These are phyloP conservation scores for Forsythia suspensa DNA, from an alignment of 257 asterid genomes.

Conservation along the genomic window DNA sequence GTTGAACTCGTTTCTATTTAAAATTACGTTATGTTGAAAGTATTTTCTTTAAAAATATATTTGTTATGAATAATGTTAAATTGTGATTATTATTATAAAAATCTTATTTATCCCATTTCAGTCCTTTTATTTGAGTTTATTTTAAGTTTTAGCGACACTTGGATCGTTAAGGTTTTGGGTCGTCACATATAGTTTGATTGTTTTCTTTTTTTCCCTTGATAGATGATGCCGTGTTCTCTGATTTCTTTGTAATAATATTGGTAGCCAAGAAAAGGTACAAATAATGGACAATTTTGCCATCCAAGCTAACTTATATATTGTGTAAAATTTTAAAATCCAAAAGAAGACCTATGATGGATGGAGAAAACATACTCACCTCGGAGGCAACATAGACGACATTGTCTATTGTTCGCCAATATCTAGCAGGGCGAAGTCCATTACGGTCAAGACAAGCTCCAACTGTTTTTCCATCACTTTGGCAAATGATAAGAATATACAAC, in stretches of 20 bases:
- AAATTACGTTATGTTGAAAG: too few relatives aligned
- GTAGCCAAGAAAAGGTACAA: background rate
- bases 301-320: background rate
- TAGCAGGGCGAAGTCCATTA: constrained; percentile 98
- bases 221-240: background rate
- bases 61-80: too few relatives aligned
- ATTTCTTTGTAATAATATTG: background rate
- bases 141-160: too few relatives aligned
- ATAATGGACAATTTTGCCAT: background rate
- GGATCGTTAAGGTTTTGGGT: too few relatives aligned
- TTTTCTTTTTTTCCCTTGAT: too few relatives aligned
- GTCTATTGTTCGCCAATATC: constrained; percentile 95
- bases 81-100: too few relatives aligned
- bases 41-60: too few relatives aligned
- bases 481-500: background rate
- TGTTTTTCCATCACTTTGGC: constrained; percentile 90
- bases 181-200: background rate
- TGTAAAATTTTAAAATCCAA: background rate
- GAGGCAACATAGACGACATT: constrained; percentile 97
- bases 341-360: background rate
- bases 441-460: constrained; percentile 99
- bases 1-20: too few relatives aligned
- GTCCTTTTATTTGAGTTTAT: too few relatives aligned
- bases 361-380: constrained; percentile 59
- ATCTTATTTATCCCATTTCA: too few relatives aligned